These are phyloP conservation scores for Raphanus hybrid DNA, from an alignment of 441 rosid species.

Conservation along the genomic window DNA sequence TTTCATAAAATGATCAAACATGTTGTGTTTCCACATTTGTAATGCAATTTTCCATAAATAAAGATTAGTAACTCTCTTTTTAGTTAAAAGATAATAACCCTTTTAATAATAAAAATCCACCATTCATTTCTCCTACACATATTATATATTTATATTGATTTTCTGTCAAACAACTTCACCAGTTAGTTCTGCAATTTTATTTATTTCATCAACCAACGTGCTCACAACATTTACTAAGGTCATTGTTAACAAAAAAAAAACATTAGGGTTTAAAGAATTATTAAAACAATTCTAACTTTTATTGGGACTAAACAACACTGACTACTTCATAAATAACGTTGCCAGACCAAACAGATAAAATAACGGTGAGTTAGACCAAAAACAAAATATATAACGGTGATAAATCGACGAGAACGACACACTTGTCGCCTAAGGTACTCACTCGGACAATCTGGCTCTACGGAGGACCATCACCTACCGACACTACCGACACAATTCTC, in stretches of 20 bases:
- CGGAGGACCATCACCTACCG: constrained; percentile 39
- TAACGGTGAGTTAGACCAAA: constrained; percentile 5
- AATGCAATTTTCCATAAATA: too few relatives aligned
- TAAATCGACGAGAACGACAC: constrained; percentile 32
- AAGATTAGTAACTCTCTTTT: too few relatives aligned
- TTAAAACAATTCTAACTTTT: neutral
- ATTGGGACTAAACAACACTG: constrained; percentile 24
- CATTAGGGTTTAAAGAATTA: neutral
- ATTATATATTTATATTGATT: neutral
- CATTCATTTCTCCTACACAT: too few relatives aligned
- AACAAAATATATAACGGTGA: neutral
- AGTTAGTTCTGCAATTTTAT: neutral
- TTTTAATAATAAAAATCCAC: too few relatives aligned
- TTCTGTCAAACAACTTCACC: neutral
- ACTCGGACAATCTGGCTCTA: constrained; percentile 30
- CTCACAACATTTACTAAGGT: neutral
- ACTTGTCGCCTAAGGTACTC: constrained; percentile 35
- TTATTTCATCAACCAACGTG: constrained; percentile 14
- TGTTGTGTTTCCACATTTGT: too few relatives aligned
- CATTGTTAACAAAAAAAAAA: neutral
- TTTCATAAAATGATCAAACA: too few relatives aligned
- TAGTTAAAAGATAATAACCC: too few relatives aligned
- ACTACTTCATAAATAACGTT: constrained; percentile 15
- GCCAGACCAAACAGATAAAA: too few relatives aligned
- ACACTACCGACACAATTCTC: constrained; percentile 27